Evolutionary conservation across 305 asterid genomes (phyloP), one percentile per base, ranked within the genome.

Genomic region (Fraxinus ornus): DNA sequence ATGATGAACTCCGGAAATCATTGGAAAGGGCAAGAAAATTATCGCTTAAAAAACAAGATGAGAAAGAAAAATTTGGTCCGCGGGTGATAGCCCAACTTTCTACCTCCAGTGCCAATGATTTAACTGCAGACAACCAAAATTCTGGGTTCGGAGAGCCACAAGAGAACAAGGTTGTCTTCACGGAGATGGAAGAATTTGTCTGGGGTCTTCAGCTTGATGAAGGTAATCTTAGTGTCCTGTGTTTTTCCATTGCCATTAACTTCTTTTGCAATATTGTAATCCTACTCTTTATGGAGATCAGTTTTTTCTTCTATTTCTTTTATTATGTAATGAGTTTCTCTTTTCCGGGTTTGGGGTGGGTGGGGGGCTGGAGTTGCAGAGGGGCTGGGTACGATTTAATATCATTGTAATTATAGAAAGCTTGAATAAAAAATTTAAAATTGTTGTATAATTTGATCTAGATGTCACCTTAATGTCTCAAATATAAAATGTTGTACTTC

Each of bases 141-240:
- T 21, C 86, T 33, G 87, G 76, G 72, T 68, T 89, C 74, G 94
- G 88, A 78, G 98, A 93, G 68, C 86, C 89, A 81, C 91, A 87
- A 74, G 98, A 92, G 86, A 90, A 88, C 86, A 94, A 90, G 89
- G 91, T 95, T 79, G 94, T 92, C 89, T 94, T 95, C 87, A 89
- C 99, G 0, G 98, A 95, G 91, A 93, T 95, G 98, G 99, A 95
- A 85, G 98, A 92, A 88, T 95, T 95, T 90, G 97, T 95, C 70
- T 93, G 96, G 98, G 97, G 97, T 84, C 92, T 91, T 80, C 98
- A 95, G 90, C 94, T 91, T 83, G 94, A 94, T 85, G 97, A 95
- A 90, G 98, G 97, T 93, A 87, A 37, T 37, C 44, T 37, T 41
- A 41, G 49, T 1, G 49, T 22, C 33, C 7, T 81, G 33, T 24